Base-by-base conservation (phyloP, 2,329 filamentous ascomycete genomes). In the Aspergillus sp. region DNA sequence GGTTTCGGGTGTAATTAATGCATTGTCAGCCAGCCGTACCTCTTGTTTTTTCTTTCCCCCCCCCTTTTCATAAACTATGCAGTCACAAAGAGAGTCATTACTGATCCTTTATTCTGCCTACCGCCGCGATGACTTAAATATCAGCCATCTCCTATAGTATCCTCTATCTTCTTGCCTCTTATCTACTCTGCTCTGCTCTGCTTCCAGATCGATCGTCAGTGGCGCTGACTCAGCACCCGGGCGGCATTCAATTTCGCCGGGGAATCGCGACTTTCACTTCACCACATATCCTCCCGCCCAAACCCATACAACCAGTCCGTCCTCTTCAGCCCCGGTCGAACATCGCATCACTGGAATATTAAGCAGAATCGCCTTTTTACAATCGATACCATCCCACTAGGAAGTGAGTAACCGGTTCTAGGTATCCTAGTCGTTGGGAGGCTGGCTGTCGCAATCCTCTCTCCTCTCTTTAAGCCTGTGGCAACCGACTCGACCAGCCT, bases 401-500 rank as follows among this genome's bases (percentile, higher is more conserved):
- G 19, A 19, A 19, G 19, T 19, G 19, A 19, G 19, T 19, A 19
- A 19, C n/a, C 34, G n/a, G 34, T 8, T 47, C 8, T 35, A 33
- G 27, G 35, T 46, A 30, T 26, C 29, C 9, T 45, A 8, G 19
- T 27, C 5, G 7, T n/a, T 29, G 19, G n/a, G 27, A 34, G 38
- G 6, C 32, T 28, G 19, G 19, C 19, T 19, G 19, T 43, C 38
- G 26, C 28, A 8, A 29, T 33, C n/a, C 19, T 29, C 7, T 43
- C 42, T 36, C 8, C 32, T 6, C 7, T 8, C 27, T 39, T 26
- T 39, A 26, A 39, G 36, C 45, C 49, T 47, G 53, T 54, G 54
- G 55, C 53, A 52, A 57, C 49, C 52, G 43, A 54, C 47, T 47
- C 42, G 45, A 43, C 48, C 46, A 46, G 30, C 30, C 30, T 6